Evolutionary conservation across 2,329 filamentous ascomycete genomes (phyloP), one percentile per base, ranked within the genome.

Genomic region (Ceratocystis huliohia): DNA sequence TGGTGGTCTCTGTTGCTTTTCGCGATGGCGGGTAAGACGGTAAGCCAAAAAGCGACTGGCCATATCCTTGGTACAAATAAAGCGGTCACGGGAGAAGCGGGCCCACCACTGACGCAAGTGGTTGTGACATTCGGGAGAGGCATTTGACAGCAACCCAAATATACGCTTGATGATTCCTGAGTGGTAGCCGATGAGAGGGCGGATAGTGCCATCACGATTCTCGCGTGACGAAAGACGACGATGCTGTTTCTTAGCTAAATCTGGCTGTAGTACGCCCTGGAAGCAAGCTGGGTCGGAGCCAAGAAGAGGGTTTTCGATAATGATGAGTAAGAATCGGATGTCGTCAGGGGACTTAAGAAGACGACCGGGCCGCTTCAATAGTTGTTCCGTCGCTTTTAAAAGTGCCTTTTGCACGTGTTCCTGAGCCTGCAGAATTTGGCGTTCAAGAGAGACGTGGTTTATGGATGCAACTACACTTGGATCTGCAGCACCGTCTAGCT

Each of bases 121-220:
- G 65, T 87, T 86, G 71, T 96, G 91, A 70, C 88, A 92, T 67
- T 87, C 82, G 67, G 84, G 83, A 0, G 89, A 82, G 13, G 89
- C 79, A 73, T 95, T 90, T 1, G 90, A 88, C 28, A 96, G 73
- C 8, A 96, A 77, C 0, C 92, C 92, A 30, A 96, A 75, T 48
- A 95, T 86, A 46, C 92, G 84, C 74, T 96, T 96, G 71, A 95
- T 84, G 65, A 96, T 88, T 3, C 88, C 88, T 1, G 89, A 91
- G 74, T 96, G 88, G 68, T 89, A 84, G 1, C 86, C 87, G 20
- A 28, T 61, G 33, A 68, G 41, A 7, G 66, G 66, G 10, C 61
- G 53, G 30, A 68, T 68, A 30, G 48, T 59, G 20, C 66, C 66
- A 48, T 65, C 61, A 4, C 50, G 59, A 20, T 63, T 50, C 17